phyloP scores from a whole-genome alignment of 352 stramenopile species.

The Pythium pyrilobum region DNA sequence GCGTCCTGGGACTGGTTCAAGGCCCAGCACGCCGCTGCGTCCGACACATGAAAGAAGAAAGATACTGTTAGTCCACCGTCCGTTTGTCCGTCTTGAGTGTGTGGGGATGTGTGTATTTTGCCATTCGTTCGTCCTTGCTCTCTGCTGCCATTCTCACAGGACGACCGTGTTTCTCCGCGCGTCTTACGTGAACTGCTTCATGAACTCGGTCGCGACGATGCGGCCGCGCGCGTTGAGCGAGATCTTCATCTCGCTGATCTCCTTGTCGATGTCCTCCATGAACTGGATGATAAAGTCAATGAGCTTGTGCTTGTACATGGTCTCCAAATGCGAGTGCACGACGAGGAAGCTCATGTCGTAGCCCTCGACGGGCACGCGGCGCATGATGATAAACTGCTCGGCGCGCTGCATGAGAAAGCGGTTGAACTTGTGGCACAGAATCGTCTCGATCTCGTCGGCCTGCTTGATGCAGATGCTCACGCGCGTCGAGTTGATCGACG shows the following conservation, averaged over 20 bases:
- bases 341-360: constrained; percentile 97
- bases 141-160: too few relatives aligned
- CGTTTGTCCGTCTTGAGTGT: too few relatives aligned
- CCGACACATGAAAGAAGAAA: too few relatives aligned
- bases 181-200: constrained; percentile 89
- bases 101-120: too few relatives aligned
- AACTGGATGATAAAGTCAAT: constrained; percentile 98
- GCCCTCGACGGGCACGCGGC: constrained; percentile 86
- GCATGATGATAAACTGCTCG: constrained; percentile 95
- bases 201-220: constrained; percentile 93
- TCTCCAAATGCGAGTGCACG: constrained; percentile 92
- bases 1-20: too few relatives aligned
- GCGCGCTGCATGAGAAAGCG: constrained; percentile 95
- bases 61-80: too few relatives aligned
- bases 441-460: constrained; percentile 91
- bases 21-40: too few relatives aligned
- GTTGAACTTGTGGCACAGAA: constrained; percentile 95
- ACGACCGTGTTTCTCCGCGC: too few relatives aligned
- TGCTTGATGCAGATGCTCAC: constrained; percentile 96
- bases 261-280: constrained; percentile 98
- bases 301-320: constrained; percentile 96
- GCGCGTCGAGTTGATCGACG: constrained; percentile 93
- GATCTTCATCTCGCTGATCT: constrained; percentile 98
- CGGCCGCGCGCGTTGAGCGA: constrained; percentile 91
- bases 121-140: too few relatives aligned